Evolutionary conservation across 208 protist genomes (phyloP).

Genomic region (Porcisia hertigi): DNA sequence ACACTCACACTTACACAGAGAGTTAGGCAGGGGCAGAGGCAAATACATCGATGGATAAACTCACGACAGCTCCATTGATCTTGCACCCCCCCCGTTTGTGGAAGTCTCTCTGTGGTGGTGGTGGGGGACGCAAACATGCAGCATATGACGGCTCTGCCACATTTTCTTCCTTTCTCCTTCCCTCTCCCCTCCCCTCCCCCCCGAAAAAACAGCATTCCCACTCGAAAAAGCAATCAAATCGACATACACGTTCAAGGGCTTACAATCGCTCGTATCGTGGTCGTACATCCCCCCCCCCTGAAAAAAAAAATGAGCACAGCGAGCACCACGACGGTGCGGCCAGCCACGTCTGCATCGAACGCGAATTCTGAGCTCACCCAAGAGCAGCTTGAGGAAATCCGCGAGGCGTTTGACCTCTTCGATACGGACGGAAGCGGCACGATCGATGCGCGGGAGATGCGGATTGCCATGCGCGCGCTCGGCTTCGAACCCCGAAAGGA

Average conservation of each 20-base stretch:
- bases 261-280: too few relatives aligned
- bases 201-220: too few relatives aligned
- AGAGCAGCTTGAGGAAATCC: conserved; percentile 92
- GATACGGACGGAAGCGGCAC: conserved; percentile 95
- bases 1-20: not conserved
- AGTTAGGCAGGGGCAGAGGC: too few relatives aligned
- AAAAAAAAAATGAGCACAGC: conserved; percentile 1
- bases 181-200: not conserved
- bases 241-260: too few relatives aligned
- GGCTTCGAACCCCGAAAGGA: conserved; percentile 95
- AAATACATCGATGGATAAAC: not conserved
- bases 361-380: conserved; percentile 57
- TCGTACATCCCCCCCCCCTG: not conserved
- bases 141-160: too few relatives aligned
- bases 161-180: too few relatives aligned
- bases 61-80: too few relatives aligned
- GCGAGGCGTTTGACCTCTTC: conserved; percentile 97
- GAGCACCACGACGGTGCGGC: not conserved
- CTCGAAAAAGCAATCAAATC: too few relatives aligned
- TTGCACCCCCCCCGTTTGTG: too few relatives aligned
- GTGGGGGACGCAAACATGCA: too few relatives aligned
- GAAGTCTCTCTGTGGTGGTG: too few relatives aligned
- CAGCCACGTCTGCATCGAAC: conserved; percentile 9
- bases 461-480: conserved; percentile 93
- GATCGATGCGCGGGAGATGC: conserved; percentile 93